phyloP scores from a whole-genome alignment of 257 asterid species.

The Scutellaria barbata region DNA sequence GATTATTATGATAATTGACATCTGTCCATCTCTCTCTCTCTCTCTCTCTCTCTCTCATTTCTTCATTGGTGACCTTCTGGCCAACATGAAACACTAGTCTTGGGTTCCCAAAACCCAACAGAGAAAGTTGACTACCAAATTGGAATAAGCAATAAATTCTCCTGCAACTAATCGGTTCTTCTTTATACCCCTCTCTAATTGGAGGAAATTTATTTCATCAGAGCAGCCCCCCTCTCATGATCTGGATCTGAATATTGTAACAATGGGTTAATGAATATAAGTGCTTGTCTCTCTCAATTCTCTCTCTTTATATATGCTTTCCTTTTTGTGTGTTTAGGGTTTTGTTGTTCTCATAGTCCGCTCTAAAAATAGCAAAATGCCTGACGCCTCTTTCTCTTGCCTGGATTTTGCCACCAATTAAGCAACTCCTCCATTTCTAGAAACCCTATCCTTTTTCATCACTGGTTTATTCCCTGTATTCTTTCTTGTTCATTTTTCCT shows the following conservation, averaged over 20 bases:
- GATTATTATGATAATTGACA: not conserved
- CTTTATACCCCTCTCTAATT: constrained; percentile 21
- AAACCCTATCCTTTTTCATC: constrained; percentile 23
- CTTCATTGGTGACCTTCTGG: constrained; percentile 33
- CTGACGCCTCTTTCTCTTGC: constrained; percentile 8
- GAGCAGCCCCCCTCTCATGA: not conserved
- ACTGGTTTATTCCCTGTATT: constrained; percentile 42
- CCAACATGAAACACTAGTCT: constrained; percentile 30
- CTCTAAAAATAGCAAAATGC: constrained; percentile 59
- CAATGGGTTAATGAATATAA: constrained; percentile 39
- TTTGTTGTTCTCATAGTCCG: constrained; percentile 29
- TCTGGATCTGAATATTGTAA: constrained; percentile 38
- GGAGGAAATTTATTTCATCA: not conserved
- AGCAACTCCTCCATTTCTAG: constrained; percentile 33
- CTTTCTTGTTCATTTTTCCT: not conserved
- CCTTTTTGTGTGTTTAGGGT: constrained; percentile 34
- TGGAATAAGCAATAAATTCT: constrained; percentile 18
- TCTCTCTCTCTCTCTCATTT: not conserved
- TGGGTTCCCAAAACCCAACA: constrained; percentile 32
- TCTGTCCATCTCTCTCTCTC: not conserved
- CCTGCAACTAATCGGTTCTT: constrained; percentile 9
- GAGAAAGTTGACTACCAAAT: not conserved
- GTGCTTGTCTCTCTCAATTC: constrained; percentile 36
- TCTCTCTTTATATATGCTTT: constrained; percentile 20
- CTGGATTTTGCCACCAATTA: constrained; percentile 1